These are phyloP conservation scores for Xylaria sp. DNA, from an alignment of 2,329 filamentous ascomycete species.

Conservation along the genomic window DNA sequence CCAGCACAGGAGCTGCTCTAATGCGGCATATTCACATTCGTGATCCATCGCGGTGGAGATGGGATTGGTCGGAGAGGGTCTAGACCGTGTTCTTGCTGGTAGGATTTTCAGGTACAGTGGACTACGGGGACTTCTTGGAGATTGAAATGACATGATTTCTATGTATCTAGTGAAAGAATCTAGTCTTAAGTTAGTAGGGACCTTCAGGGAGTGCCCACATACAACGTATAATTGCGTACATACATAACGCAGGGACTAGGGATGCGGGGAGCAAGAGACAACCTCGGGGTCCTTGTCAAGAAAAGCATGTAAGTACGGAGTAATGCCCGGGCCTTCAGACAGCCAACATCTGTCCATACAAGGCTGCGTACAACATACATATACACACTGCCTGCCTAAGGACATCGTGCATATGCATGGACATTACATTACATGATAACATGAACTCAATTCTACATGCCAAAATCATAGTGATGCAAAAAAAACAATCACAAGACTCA, in stretches of 20 bases:
- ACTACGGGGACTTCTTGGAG: not conserved
- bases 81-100: conserved; percentile 4
- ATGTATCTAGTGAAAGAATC: not conserved
- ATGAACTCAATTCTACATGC: not conserved
- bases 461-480: not conserved
- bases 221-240: not conserved
- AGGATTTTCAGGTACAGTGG: conserved; percentile 12
- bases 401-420: conserved; percentile 6
- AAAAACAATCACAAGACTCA: not conserved
- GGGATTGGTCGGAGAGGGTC: not conserved
- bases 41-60: not conserved
- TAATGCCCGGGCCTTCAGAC: not conserved
- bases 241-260: conserved; percentile 2
- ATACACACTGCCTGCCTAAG: not conserved
- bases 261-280: not conserved
- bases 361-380: not conserved
- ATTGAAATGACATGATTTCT: not conserved
- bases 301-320: not conserved
- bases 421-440: conserved; percentile 1
- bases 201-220: not conserved
- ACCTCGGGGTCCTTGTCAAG: not conserved
- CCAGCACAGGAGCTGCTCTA: not conserved
- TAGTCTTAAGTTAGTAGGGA: too few species aligned
- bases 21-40: not conserved
- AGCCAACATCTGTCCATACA: not conserved